phyloP scores from a whole-genome alignment of 1,284 basidiomycete species.

The Ustilago lituana region DNA sequence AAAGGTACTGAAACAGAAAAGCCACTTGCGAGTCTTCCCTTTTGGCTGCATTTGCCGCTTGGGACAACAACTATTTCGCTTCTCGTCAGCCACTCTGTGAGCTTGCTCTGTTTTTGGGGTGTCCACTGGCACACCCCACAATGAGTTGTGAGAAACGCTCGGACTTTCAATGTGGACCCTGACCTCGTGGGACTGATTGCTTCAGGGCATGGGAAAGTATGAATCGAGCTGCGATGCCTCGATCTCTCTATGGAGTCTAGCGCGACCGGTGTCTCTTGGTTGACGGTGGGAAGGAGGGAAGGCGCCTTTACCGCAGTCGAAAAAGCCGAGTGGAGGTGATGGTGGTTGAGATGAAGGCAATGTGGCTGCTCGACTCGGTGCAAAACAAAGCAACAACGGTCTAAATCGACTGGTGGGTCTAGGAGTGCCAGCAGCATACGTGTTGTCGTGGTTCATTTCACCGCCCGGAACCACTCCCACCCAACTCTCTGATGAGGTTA shows the following conservation, averaged over 20 bases:
- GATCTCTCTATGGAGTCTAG: background rate
- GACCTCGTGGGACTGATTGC: background rate
- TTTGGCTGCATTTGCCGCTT: too few relatives aligned
- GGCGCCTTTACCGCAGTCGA: too few relatives aligned
- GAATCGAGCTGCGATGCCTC: background rate
- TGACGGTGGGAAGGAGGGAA: background rate
- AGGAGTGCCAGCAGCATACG: too few relatives aligned
- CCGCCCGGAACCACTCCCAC: background rate
- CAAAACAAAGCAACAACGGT: background rate
- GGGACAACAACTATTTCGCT: too few relatives aligned
- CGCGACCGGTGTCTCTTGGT: background rate
- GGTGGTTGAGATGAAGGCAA: constrained; percentile 1
- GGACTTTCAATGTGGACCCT: background rate
- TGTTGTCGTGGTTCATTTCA: constrained; percentile 6
- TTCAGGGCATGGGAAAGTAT: background rate
- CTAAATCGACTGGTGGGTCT: background rate
- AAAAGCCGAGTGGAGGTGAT: too few relatives aligned
- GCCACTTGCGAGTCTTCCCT: too few relatives aligned
- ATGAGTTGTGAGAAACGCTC: background rate
- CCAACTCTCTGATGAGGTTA: too few relatives aligned
- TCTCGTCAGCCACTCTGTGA: too few relatives aligned
- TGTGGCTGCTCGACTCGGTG: background rate
- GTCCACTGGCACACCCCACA: constrained; percentile 7
- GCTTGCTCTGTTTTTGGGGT: too few relatives aligned
- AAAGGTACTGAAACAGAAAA: too few relatives aligned